These are phyloP conservation scores for Mycena polygramma DNA, from an alignment of 768 basidiomycete genomes.

Conservation along the genomic window DNA sequence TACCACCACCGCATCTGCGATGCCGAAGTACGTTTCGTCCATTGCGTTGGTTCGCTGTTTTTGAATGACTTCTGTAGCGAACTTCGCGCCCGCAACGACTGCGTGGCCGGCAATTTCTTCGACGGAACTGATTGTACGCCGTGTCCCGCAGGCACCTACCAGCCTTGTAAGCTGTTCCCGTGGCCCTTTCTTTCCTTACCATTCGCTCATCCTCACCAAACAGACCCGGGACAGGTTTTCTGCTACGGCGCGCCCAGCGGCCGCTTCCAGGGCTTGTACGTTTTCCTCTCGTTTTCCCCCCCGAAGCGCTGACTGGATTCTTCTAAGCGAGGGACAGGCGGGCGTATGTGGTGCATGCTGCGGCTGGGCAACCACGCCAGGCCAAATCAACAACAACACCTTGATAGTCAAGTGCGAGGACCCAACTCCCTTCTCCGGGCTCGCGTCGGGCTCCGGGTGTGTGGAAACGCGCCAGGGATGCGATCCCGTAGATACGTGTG, in stretches of 20 bases:
- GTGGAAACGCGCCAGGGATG: not conserved
- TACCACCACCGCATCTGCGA: not conserved
- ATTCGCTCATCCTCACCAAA: not conserved
- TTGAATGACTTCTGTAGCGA: not conserved
- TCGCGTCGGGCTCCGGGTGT: slow-evolving; percentile 1
- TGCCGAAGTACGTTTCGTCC: not conserved
- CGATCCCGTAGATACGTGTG: not conserved
- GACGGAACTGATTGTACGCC: not conserved
- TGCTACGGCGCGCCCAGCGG: slow-evolving; percentile 17
- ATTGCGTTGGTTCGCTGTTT: not conserved
- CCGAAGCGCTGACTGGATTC: too few species aligned
- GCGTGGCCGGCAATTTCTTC: not conserved
- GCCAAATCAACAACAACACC: not conserved
- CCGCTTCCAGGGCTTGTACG: slow-evolving; percentile 5
- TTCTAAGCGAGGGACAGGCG: not conserved
- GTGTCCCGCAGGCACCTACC: not conserved
- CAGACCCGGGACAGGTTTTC: slow-evolving; percentile 1
- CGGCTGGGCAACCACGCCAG: slow-evolving; percentile 1
- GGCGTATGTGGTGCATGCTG: slow-evolving; percentile 15
- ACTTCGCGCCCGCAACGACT: not conserved
- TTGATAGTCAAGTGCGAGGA: not conserved
- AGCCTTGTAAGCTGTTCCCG: not conserved
- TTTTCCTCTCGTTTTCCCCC: too few species aligned
- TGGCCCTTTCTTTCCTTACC: too few species aligned
- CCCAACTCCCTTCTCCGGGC: not conserved